These are phyloP conservation scores for Vitis hybrid DNA, from an alignment of 177 flowering plant species.

Conservation along the genomic window DNA sequence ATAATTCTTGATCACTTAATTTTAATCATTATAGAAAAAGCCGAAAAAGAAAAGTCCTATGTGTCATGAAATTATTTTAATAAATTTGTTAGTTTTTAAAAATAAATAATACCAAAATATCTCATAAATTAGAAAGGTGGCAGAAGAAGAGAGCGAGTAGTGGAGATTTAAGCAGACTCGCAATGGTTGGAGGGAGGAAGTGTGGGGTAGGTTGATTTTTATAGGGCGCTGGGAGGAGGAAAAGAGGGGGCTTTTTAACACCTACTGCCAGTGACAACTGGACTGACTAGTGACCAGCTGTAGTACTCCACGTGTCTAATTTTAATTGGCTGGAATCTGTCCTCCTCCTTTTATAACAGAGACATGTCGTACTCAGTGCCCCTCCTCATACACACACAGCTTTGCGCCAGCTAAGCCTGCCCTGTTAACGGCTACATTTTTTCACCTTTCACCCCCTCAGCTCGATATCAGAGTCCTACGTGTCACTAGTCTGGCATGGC, in stretches of 20 bases:
- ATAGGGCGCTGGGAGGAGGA: neutral
- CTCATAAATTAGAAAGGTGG: neutral
- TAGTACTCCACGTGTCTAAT: constrained; percentile 15
- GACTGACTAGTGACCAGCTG: constrained; percentile 26
- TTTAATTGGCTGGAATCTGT: constrained; percentile 9
- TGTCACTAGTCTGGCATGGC: constrained; percentile 10
- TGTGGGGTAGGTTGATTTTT: neutral
- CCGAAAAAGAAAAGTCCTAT: no score
- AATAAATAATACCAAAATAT: no score
- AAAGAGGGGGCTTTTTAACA: constrained; percentile 15
- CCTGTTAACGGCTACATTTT: constrained; percentile 40
- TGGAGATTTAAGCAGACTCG: neutral
- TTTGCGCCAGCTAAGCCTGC: constrained; percentile 32
- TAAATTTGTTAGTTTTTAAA: no score
- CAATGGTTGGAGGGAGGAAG: no score
- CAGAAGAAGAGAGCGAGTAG: neutral
- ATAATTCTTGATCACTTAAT: no score
- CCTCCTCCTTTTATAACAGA: constrained; percentile 19
- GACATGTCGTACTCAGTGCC: constrained; percentile 23
- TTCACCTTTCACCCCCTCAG: neutral
- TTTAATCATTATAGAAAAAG: no score
- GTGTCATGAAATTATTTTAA: no score
- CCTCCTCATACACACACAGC: constrained; percentile 11
- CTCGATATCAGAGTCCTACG: constrained; percentile 8
- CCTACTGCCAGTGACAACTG: constrained; percentile 26